Conservation (phyloP, 2,329 filamentous ascomycete species). For the Cladosporium velox region DNA sequence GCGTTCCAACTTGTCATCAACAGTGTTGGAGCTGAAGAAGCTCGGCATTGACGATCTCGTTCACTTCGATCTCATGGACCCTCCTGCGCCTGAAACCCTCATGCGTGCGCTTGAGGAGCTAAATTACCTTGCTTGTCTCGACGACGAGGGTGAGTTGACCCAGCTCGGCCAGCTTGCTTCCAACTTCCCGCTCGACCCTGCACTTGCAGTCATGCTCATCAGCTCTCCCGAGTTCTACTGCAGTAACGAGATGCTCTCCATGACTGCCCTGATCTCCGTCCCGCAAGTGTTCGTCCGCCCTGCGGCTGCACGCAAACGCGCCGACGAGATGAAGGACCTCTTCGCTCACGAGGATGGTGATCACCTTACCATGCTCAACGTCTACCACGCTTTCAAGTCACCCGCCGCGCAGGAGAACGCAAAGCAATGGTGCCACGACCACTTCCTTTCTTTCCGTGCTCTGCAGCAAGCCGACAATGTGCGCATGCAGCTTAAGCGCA, state of each 20-base stretch:
- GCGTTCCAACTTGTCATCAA: conserved; percentile 90
- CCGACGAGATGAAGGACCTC: conserved; percentile 94
- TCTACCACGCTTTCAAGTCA: conserved; percentile 95
- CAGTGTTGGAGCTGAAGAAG: conserved; percentile 95
- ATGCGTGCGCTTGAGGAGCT: conserved; percentile 97
- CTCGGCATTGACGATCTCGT: conserved; percentile 93
- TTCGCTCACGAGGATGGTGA: conserved; percentile 94
- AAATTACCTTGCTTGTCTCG: conserved; percentile 93
- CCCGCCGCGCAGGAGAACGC: conserved; percentile 68
- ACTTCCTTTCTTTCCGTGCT: conserved; percentile 87
- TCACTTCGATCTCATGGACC: conserved; percentile 98
- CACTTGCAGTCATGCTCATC: conserved; percentile 96
- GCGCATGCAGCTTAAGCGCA: conserved; percentile 84
- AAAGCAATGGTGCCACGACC: conserved; percentile 94
- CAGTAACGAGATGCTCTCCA: conserved; percentile 95
- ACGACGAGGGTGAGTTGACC: conserved; percentile 94
- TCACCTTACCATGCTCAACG: conserved; percentile 93
- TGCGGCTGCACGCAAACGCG: conserved; percentile 79
- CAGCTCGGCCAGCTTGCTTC: conserved; percentile 82
- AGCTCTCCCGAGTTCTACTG: conserved; percentile 97
- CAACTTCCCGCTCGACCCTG: conserved; percentile 91
- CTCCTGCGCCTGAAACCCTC: conserved; percentile 93
- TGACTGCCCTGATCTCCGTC: conserved; percentile 90
- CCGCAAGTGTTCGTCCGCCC: conserved; percentile 93
- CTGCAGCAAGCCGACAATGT: conserved; percentile 93